These are phyloP conservation scores for Macrolepiota albuminosa DNA, from an alignment of 768 basidiomycete species.

Conservation along the genomic window DNA sequence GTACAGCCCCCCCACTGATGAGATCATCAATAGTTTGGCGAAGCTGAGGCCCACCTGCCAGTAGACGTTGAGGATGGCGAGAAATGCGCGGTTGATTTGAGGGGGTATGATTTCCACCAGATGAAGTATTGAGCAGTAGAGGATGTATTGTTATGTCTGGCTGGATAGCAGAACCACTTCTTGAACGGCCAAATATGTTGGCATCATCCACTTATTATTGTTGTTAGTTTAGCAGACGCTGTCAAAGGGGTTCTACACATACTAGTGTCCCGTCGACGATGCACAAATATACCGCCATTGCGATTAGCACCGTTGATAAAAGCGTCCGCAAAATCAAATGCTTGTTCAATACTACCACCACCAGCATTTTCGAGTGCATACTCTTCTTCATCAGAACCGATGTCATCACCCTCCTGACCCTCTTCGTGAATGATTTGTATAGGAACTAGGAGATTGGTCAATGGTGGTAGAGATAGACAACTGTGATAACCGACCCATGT, in stretches of 20 bases:
- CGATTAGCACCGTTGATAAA: constrained; percentile 41
- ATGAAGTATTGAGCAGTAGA: constrained; percentile 63
- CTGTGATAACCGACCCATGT: constrained; percentile 23
- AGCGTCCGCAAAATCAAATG: constrained; percentile 52
- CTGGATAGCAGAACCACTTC: constrained; percentile 44
- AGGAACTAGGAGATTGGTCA: constrained; percentile 24
- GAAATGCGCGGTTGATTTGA: constrained; percentile 40
- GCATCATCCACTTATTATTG: constrained; percentile 42
- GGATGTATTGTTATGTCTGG: constrained; percentile 79
- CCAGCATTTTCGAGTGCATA: constrained; percentile 34
- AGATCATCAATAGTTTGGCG: constrained; percentile 77
- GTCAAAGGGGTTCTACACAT: constrained; percentile 15
- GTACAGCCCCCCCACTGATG: constrained; percentile 75
- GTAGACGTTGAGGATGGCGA: constrained; percentile 54
- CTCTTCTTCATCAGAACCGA: constrained; percentile 58
- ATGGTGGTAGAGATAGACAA: neutral
- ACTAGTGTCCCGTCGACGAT: constrained; percentile 55
- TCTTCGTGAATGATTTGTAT: constrained; percentile 61
- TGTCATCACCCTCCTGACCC: constrained; percentile 57
- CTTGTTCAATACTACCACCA: constrained; percentile 37
- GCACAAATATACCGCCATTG: constrained; percentile 42
- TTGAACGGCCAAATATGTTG: constrained; percentile 58
- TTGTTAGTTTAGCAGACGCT: constrained; percentile 8
- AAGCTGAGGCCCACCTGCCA: constrained; percentile 52
- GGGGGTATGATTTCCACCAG: constrained; percentile 37